These are phyloP conservation scores for Boletus patriciae DNA, from an alignment of 768 basidiomycete species.

Conservation along the genomic window DNA sequence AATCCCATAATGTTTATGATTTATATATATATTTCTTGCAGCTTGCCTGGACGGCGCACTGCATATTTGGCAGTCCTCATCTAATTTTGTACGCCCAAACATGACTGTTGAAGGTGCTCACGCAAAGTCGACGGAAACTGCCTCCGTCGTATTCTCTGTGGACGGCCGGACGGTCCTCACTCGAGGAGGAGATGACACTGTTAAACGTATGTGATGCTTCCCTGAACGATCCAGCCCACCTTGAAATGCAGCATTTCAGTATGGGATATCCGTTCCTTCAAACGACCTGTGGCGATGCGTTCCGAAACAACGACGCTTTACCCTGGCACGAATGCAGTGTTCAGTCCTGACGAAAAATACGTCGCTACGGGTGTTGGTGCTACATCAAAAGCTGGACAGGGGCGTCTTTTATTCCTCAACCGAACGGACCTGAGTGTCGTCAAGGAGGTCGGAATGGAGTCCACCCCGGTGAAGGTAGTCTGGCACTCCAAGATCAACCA, in stretches of 20 bases:
- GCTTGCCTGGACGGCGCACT: slow-evolving; percentile 90
- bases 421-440: slow-evolving; percentile 68
- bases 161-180: slow-evolving; percentile 86
- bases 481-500: slow-evolving; percentile 99
- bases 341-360: slow-evolving; percentile 91
- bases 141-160: slow-evolving; percentile 83
- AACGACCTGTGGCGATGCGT: slow-evolving; percentile 77
- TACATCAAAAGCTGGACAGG: slow-evolving; percentile 62
- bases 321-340: slow-evolving; percentile 90
- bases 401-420: slow-evolving; percentile 70
- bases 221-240: background rate
- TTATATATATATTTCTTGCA: slow-evolving; percentile 33
- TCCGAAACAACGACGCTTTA: slow-evolving; percentile 73
- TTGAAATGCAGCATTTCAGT: slow-evolving; percentile 47
- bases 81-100: slow-evolving; percentile 92
- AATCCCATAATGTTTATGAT: background rate
- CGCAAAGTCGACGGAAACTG: slow-evolving; percentile 79
- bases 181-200: slow-evolving; percentile 91
- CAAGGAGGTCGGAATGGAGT: slow-evolving; percentile 65
- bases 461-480: slow-evolving; percentile 82
- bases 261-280: slow-evolving; percentile 92
- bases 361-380: slow-evolving; percentile 82
- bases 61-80: slow-evolving; percentile 89
- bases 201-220: slow-evolving; percentile 74
- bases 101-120: slow-evolving; percentile 87